Evolutionary conservation across 305 asterid species (phyloP), one percentile per base, ranked within the genome.

Genomic region (Fraxinus sp.): DNA sequence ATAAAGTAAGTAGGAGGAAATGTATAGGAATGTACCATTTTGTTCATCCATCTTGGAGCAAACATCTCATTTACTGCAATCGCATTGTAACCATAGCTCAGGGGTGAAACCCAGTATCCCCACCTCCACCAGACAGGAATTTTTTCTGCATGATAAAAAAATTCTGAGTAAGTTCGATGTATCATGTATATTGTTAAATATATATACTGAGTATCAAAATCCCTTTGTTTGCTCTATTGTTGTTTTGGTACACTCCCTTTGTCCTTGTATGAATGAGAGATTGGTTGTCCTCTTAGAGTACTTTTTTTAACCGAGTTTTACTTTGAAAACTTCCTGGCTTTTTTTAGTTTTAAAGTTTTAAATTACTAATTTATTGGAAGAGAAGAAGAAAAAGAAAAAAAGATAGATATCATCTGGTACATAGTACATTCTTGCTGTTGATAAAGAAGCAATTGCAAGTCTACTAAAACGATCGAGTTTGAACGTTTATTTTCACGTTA

Each of bases 101-200:
- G 84, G 39, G 99, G 99, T 52, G 99, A 96, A 78, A 92, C 7
- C 99, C 99, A 96, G 76, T 88, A 90, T 2, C 88, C 98, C 98
- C 99, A 52, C 11, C 93, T 87, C 98, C 98, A 96, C 99, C 99
- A 96, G 75, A 85, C 93, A 0, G 98, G 98, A 77, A 96, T 91
- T 83, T 89, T 70, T 32, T 85, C 98, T 96, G 90, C 78, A 41
- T 18, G 35, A 16, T 16, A 52, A 16, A 52, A 52, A 52, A 52
- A 4, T 52, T 52, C 3, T 4, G 5, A 13, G 7, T 16, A 16
- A 52, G 62, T 49, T 49, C 22, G 62, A 49, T 49, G 62, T 4
- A 14, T 49, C 22, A 16, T 52, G 62, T 16, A 52, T 52, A 5
- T 52, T 52, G 62, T 52, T 52, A 52, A 16, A 52, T 52, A 52